Evolutionary conservation across 2,329 filamentous ascomycete genomes (phyloP).

Genomic region (Madurella mycetomatis): DNA sequence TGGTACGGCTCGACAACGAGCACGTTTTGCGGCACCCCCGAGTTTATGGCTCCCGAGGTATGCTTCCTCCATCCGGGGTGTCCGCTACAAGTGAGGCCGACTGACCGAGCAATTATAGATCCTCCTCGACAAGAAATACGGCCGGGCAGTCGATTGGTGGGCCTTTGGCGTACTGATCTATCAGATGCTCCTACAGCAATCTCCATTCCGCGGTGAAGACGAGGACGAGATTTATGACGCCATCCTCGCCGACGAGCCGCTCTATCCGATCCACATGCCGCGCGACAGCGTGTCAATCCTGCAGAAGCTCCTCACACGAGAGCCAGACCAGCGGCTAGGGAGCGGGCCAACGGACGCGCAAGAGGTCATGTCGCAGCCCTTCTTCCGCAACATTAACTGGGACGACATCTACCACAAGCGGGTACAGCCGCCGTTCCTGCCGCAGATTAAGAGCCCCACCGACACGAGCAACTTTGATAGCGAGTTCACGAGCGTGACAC

Average conservation of each 20-base stretch:
- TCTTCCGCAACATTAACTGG: slow-evolving; percentile 98
- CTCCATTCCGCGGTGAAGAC: slow-evolving; percentile 96
- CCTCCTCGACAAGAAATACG: slow-evolving; percentile 96
- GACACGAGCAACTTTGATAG: slow-evolving; percentile 99
- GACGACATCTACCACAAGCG: slow-evolving; percentile 98
- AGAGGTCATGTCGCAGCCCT: slow-evolving; percentile 97
- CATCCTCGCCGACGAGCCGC: slow-evolving; percentile 91
- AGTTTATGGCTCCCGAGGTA: slow-evolving; percentile 99
- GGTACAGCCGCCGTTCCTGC: slow-evolving; percentile 81
- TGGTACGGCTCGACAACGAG: slow-evolving; percentile 97
- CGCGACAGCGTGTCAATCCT: slow-evolving; percentile 95
- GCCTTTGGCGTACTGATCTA: slow-evolving; percentile 98
- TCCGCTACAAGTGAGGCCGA: slow-evolving; percentile 37
- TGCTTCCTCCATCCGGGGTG: slow-evolving; percentile 22
- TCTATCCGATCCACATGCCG: slow-evolving; percentile 99
- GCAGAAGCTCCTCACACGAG: slow-evolving; percentile 92
- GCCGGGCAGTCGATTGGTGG: slow-evolving; percentile 98
- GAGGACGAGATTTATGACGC: slow-evolving; percentile 99
- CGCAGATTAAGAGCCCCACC: slow-evolving; percentile 82
- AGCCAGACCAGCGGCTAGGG: slow-evolving; percentile 87
- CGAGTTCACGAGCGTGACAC: slow-evolving; percentile 97
- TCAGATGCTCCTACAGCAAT: slow-evolving; percentile 98
- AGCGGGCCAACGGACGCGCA: slow-evolving; percentile 95
- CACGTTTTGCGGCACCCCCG: slow-evolving; percentile 98
- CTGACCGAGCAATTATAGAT: slow-evolving; percentile 74